phyloP scores from a whole-genome alignment of 768 basidiomycete species.

The Leucosporidium creatinivorum region DNA sequence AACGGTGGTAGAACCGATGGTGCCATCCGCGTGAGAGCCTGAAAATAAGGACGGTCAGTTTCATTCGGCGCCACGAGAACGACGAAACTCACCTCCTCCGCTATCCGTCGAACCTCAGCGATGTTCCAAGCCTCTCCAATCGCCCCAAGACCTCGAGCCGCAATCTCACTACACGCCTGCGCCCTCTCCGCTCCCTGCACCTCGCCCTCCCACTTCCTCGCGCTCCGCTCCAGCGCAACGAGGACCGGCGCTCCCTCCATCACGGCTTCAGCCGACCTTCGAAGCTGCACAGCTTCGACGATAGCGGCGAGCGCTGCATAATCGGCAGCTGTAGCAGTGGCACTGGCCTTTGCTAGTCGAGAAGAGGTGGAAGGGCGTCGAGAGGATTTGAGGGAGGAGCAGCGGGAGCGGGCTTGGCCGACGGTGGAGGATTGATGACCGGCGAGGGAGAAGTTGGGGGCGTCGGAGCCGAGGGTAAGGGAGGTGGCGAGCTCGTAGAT shows the following conservation, averaged over 20 bases:
- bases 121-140: background rate
- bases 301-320: background rate
- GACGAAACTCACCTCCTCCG: too few species aligned
- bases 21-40: constrained; percentile 1
- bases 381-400: background rate
- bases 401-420: background rate
- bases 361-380: too few species aligned
- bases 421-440: background rate
- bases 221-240: constrained; percentile 7
- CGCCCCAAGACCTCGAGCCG: background rate
- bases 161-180: constrained; percentile 15
- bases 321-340: background rate
- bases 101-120: background rate
- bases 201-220: constrained; percentile 3
- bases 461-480: background rate
- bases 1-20: constrained; percentile 1
- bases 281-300: background rate
- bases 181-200: background rate
- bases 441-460: background rate
- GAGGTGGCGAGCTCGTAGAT: constrained; percentile 8
- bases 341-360: too few species aligned
- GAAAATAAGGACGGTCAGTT: background rate
- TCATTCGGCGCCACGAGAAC: background rate
- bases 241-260: constrained; percentile 20
- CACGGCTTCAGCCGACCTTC: background rate